Base-by-base conservation (phyloP, 1,284 basidiomycete species). In the Ceratobasidium theobromae region DNA sequence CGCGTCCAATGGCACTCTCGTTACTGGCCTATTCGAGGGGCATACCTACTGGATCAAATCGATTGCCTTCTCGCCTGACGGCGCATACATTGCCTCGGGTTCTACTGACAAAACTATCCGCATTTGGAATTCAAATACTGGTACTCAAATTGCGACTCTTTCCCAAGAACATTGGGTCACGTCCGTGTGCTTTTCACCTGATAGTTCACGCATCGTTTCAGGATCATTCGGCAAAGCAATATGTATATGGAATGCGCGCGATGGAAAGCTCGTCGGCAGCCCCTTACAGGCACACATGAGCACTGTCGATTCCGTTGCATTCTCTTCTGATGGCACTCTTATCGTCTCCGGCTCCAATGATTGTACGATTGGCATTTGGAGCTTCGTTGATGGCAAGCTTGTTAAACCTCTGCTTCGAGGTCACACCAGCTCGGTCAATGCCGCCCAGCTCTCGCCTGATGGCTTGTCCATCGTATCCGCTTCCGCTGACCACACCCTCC, bases 21-120 rank as follows among this genome's bases (percentile, higher is more conserved):
- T 40, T 27, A 23, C 1, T 14, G 6, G 12, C 9, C n/a, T n/a
- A n/a, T 16, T 53, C 6, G 25, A 4, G 12, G 53, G 65, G n/a
- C 40, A 66, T 25, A 4, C 3, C 0, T 14, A 48, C 1, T 1
- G 0, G 2, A 33, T 66, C 33, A 0, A 8, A 8, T 55, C 27
- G 1, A 28, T 66, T 16, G 30, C 18, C 4, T 66, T 57, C 65
- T 66, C 65, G 21, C 53, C 65, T 21, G 52, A 57, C 33, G 65
- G 52, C 11, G 27, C 25, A 11, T 25, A 43, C n/a, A 41, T 66
- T 53, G 30, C 35, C 11, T 55, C 52, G 33, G 52, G 52, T 23
- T 53, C 32, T 18, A 3, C 11, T 53, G 52, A 53, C 21, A 9
- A 21, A 2, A 53, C 32, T 25, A 38, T 57, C 35, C 30, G 40